These are phyloP conservation scores for Austroboletus sp. DNA, from an alignment of 1,284 basidiomycete genomes.

Conservation along the genomic window DNA sequence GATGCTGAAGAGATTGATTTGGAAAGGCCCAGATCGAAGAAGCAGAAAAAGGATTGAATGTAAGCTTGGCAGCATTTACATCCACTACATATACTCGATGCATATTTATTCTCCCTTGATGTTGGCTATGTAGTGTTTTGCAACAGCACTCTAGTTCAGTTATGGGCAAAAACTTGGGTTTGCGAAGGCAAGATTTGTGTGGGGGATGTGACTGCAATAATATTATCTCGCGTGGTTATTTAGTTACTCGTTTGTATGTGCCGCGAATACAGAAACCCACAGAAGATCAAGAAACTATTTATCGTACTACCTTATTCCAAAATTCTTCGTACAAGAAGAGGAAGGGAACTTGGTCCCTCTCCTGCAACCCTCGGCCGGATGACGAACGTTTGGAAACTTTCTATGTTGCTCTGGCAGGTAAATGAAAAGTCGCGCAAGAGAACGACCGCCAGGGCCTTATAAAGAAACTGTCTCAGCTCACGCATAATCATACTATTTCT, in stretches of 20 bases:
- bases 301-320: conserved; percentile 12
- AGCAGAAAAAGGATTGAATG: conserved; percentile 53
- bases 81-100: conserved; percentile 8
- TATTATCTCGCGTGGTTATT: too few relatives aligned
- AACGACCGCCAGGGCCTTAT: conserved; percentile 41
- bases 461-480: conserved; percentile 4
- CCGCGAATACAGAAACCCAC: too few relatives aligned
- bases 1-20: conserved; percentile 75
- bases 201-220: too few relatives aligned
- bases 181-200: background rate
- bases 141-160: conserved; percentile 1
- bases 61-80: conserved; percentile 12
- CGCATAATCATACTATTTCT: background rate
- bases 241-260: too few relatives aligned
- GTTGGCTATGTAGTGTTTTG: conserved; percentile 7
- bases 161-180: background rate
- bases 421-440: conserved; percentile 50
- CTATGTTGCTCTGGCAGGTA: conserved; percentile 43
- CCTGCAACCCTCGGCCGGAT: conserved; percentile 52
- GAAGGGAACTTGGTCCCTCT: conserved; percentile 47
- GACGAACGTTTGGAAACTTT: conserved; percentile 57
- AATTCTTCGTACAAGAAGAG: conserved; percentile 41
- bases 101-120: conserved; percentile 30
- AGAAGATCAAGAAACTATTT: too few relatives aligned
- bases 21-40: conserved; percentile 71